phyloP scores from a whole-genome alignment of 768 basidiomycete species.

The Mycena leptocephala region DNA sequence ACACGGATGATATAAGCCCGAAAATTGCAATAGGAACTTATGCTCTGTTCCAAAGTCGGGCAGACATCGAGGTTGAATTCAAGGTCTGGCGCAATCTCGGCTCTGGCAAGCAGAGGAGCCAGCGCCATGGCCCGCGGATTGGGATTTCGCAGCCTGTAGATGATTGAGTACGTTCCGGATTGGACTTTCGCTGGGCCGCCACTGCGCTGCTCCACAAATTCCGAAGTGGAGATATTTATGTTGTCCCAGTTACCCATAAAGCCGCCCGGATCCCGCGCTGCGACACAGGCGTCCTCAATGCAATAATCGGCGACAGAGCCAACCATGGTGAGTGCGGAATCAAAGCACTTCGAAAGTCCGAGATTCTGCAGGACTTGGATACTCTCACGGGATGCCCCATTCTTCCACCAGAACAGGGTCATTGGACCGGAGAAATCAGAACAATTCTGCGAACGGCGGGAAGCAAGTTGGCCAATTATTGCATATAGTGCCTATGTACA shows the following conservation, averaged over 20 bases:
- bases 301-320: not conserved
- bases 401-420: slow-evolving; percentile 16
- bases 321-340: not conserved
- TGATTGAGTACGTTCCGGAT: slow-evolving; percentile 50
- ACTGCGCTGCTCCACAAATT: slow-evolving; percentile 4
- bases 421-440: slow-evolving; percentile 1
- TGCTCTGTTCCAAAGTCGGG: slow-evolving; percentile 31
- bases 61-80: slow-evolving; percentile 30
- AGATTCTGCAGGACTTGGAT: slow-evolving; percentile 1
- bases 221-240: not conserved
- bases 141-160: slow-evolving; percentile 46
- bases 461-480: not conserved
- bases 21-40: not conserved
- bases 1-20: slow-evolving; percentile 11
- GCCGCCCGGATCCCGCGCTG: not conserved
- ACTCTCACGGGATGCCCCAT: not conserved
- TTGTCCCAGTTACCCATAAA: slow-evolving; percentile 15
- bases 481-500: not conserved
- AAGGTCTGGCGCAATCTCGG: slow-evolving; percentile 22
- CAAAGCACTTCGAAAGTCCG: slow-evolving; percentile 10
- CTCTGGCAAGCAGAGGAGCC: slow-evolving; percentile 40
- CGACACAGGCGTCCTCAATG: not conserved
- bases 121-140: slow-evolving; percentile 40
- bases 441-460: not conserved
- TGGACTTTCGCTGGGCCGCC: slow-evolving; percentile 46